Evolutionary conservation across 1,284 basidiomycete genomes (phyloP), one percentile per base, ranked within the genome.

Genomic region (Tilletia horrida): DNA sequence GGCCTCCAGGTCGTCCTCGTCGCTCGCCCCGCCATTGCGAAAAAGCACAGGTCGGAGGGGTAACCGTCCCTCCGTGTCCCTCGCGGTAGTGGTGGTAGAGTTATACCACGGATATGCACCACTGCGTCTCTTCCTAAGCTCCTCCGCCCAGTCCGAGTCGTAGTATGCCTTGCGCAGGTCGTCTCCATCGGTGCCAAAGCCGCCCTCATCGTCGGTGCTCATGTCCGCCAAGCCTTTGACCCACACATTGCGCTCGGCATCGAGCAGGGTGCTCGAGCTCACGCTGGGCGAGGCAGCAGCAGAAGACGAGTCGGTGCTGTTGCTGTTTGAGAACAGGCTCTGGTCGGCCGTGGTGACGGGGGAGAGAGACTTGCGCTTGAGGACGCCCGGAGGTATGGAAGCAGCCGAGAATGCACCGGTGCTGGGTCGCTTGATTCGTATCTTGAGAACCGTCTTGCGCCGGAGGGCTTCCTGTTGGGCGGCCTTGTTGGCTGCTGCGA

Each of bases 201-300:
- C 47, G 1, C 23, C 47, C 47, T 59, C 55, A 18, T 59, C 55
- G 6, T 59, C 55, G 27, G 55, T 35, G 27, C 31, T 59, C 14
- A 35, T 31, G 29, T 59, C 55, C n/a, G 55, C 55, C 27, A 29
- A n/a, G 21, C 55, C 27, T 6, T 40, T 31, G 6, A 59, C 55
- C 55, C 55, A 59, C 14, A 59, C 55, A 21, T 59, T 59, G 25
- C 55, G 55, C 55, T 59, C 55, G 18, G 55, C 55, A 16, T 59
- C 55, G 18, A 59, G 27, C 25, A 35, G 55, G 7, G 27, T 59
- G 13, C 50, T 52, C 23, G 50, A 52, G 21, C 50, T 52, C n/a
- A 52, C 50, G 14, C 50, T 52, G 23, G 50, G 50, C 50, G 50
- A 52, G 27, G 50, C 50, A 27, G 50, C 50, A n/a, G 50, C 50